Base-by-base conservation (phyloP, 2,329 filamentous ascomycete genomes). In the Aspergillus brasiliensis region DNA sequence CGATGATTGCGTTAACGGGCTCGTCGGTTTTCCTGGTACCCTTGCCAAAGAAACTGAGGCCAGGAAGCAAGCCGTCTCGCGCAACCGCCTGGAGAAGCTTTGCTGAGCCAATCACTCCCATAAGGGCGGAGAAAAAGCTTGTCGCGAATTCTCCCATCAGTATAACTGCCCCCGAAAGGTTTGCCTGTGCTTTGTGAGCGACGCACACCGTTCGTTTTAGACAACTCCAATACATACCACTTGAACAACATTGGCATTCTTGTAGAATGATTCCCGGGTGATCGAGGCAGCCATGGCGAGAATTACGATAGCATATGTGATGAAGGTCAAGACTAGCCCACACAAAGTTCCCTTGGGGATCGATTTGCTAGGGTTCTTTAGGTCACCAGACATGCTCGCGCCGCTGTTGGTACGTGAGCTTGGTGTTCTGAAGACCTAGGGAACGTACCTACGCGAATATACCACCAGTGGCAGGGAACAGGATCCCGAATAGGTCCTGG, bases 341-440 rank as follows among this genome's bases (percentile, higher is more conserved):
- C 87, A 90, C 1, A 96, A 77, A 0, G 92, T 96, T n/a, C 92
- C 92, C 62, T 86, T 88, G 0, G 92, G 92, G 56, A 96, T 96
- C 1, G 91, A 86, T 73, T 88, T 91, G 80, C 91, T 94, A 0
- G 92, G 92, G 63, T 92, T 88, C 62, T 85, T 89, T 52, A 96
- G 76, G 71, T 96, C 91, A 17, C 92, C 92, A 7, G 91, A 96
- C 92, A 96, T 96, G 67, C 91, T 94, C 6, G 92, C 92, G 17
- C 92, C 92, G 48, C 81, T 83, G 52, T 51, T 40, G 23, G 53
- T 68, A 51, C 62, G 64, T 72, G n/a, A 60, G 86, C 13, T 83
- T 72, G 86, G 84, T 62, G 85, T 87, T 23, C 84, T 83, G 2
- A 79, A 27, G 40, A n/a, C 28, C 8, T 17, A 5, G 23, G 23